Percentiles rank a stretch among this genome's conserved stretches.
Conservation (phyloP, 768 basidiomycete genomes). For the Pleurotus pulmonarius region DNA sequence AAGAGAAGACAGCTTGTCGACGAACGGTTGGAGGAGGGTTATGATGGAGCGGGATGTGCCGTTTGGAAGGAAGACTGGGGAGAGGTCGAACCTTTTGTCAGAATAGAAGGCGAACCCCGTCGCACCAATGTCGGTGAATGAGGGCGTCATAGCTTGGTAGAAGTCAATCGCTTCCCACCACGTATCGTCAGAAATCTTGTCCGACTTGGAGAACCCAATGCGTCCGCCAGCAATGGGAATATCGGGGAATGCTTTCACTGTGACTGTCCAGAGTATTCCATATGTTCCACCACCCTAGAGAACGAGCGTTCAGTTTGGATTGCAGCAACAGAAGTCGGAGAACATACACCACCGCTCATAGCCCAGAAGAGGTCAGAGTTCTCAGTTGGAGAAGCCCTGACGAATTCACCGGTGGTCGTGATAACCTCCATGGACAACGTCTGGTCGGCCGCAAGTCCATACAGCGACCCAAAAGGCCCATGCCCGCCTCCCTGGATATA, state of each 20-base stretch:
- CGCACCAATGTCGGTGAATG: not conserved
- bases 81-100: not conserved
- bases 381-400: conserved; percentile 30
- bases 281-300: not conserved
- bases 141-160: not conserved
- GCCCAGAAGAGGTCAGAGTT: conserved; percentile 43
- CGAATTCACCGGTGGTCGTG: conserved; percentile 34
- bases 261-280: not conserved
- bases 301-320: not conserved
- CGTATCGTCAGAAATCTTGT: not conserved
- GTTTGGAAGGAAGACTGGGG: not conserved
- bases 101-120: not conserved
- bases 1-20: not conserved
- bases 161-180: not conserved
- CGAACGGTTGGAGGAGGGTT: not conserved
- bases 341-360: conserved; percentile 37
- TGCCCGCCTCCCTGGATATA: conserved; percentile 38
- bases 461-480: conserved; percentile 20
- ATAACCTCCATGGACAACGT: conserved; percentile 33
- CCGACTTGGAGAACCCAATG: not conserved
- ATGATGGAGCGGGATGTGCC: not conserved
- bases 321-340: conserved; percentile 20
- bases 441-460: conserved; percentile 28
- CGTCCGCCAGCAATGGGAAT: not conserved
- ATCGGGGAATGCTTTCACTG: not conserved